Conservation (phyloP, 2,329 filamentous ascomycete species). For the Macroventuria anomochaeta region DNA sequence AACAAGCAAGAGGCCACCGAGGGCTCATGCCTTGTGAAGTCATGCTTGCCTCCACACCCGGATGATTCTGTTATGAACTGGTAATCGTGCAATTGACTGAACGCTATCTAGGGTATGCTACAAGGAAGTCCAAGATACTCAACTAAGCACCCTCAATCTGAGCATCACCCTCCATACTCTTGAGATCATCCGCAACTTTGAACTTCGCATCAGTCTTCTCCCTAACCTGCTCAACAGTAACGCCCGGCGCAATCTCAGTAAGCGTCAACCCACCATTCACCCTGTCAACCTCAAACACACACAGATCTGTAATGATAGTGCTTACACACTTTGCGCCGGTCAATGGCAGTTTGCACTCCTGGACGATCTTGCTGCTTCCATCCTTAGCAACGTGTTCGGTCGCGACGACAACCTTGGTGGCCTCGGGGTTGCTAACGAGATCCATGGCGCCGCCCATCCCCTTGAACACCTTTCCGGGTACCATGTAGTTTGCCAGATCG, state of each 20-base stretch:
- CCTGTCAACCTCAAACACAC: conserved; percentile 68
- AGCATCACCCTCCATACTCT: conserved; percentile 66
- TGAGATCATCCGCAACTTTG: conserved; percentile 75
- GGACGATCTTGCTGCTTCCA: conserved; percentile 87
- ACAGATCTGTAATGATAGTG: conserved; percentile 50
- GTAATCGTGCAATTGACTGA: too few relatives aligned
- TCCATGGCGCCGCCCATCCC: conserved; percentile 94
- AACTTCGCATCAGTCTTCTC: conserved; percentile 87
- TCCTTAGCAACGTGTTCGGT: conserved; percentile 97
- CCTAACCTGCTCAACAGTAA: conserved; percentile 85
- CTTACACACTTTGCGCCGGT: conserved; percentile 48
- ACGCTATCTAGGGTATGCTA: conserved; percentile 2
- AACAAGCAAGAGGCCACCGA: too few relatives aligned
- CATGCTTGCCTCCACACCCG: too few relatives aligned
- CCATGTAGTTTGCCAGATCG: conserved; percentile 91
- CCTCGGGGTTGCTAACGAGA: conserved; percentile 79
- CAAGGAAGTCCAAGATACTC: not conserved
- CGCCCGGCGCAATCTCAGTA: conserved; percentile 82
- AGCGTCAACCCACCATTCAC: conserved; percentile 72
- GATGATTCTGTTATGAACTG: too few relatives aligned
- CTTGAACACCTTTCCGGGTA: conserved; percentile 85
- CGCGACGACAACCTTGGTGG: conserved; percentile 87
- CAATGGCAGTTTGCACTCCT: conserved; percentile 58
- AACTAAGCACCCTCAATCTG: conserved; percentile 6
- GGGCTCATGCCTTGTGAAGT: too few relatives aligned